phyloP scores from a whole-genome alignment of 2,329 filamentous ascomycete genomes.

The Plectosphaerella sp. region DNA sequence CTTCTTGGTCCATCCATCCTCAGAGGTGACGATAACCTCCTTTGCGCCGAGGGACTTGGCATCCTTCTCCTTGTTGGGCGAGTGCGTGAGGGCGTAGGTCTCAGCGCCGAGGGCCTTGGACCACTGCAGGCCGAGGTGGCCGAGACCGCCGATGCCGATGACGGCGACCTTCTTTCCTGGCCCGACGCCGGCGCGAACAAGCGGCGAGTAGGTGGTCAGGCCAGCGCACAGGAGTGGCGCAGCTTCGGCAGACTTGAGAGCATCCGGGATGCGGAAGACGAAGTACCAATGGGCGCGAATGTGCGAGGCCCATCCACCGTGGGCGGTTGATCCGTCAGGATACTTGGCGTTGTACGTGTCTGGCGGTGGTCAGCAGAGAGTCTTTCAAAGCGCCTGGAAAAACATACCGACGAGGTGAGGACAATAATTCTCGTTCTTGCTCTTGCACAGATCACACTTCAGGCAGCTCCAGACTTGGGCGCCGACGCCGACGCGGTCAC shows the following conservation, averaged over 20 bases:
- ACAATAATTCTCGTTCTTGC: slow-evolving; percentile 46
- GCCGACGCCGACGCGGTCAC: slow-evolving; percentile 62
- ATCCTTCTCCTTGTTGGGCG: slow-evolving; percentile 52
- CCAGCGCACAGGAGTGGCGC: slow-evolving; percentile 76
- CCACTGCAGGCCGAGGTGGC: slow-evolving; percentile 69
- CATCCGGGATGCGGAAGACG: slow-evolving; percentile 53
- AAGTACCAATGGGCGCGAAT: slow-evolving; percentile 54
- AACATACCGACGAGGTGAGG: slow-evolving; percentile 33
- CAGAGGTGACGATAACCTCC: slow-evolving; percentile 39
- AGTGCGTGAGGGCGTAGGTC: slow-evolving; percentile 60
- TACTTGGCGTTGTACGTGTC: slow-evolving; percentile 57
- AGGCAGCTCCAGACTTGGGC: slow-evolving; percentile 57
- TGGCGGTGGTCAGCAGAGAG: neutral
- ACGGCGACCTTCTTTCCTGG: slow-evolving; percentile 69
- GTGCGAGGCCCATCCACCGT: slow-evolving; percentile 58
- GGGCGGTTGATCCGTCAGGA: slow-evolving; percentile 52
- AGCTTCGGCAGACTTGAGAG: slow-evolving; percentile 40
- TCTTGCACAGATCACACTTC: slow-evolving; percentile 41
- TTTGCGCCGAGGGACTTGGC: slow-evolving; percentile 59
- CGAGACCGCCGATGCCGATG: slow-evolving; percentile 68
- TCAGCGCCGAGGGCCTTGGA: slow-evolving; percentile 67
- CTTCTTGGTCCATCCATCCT: slow-evolving; percentile 54
- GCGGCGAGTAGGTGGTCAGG: slow-evolving; percentile 67
- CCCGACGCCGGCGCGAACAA: slow-evolving; percentile 62
- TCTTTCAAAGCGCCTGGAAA: accelerated